A percentile compares a stretch with the other conserved stretches of the same genome.
Conservation (phyloP, 2,329 filamentous ascomycete genomes). For the Claviceps pazoutovae region DNA sequence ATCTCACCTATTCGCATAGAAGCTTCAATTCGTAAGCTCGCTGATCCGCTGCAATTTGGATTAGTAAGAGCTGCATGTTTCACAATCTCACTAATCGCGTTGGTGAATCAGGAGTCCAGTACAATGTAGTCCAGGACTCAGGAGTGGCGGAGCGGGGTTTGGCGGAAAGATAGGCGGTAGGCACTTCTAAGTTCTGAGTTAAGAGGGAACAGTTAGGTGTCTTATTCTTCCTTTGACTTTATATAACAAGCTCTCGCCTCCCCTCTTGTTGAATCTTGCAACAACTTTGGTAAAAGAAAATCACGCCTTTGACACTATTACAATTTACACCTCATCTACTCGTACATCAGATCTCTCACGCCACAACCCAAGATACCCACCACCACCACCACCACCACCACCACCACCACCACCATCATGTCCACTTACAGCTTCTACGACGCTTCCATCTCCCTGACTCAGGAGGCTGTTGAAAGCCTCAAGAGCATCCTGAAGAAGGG, state of each 20-base stretch:
- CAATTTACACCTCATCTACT: not conserved
- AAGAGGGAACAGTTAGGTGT: not conserved
- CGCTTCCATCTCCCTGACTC: conserved; percentile 18
- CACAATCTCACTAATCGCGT: not conserved
- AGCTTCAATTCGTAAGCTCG: not conserved
- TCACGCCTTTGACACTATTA: not conserved
- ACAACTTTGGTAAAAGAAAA: not conserved
- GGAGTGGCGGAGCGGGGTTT: not conserved
- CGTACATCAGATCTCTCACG: not conserved
- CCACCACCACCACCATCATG: conserved; percentile 14
- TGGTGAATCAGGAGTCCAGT: not conserved
- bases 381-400: conserved; percentile 7
- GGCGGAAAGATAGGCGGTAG: not conserved
- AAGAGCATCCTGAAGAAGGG: conserved; percentile 23
- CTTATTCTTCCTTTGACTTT: not conserved
- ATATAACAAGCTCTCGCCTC: conserved; percentile 1
- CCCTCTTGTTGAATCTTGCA: not conserved
- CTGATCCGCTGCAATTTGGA: not conserved
- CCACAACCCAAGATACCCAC: not conserved
- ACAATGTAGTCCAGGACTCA: not conserved
- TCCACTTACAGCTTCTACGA: conserved; percentile 28
- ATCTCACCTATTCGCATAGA: not conserved
- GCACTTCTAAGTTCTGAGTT: not conserved
- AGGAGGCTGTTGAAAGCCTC: conserved; percentile 19
- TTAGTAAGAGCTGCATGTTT: not conserved